Evolutionary conservation across 768 basidiomycete genomes (phyloP).

Genomic region (Hydnum rufescens): DNA sequence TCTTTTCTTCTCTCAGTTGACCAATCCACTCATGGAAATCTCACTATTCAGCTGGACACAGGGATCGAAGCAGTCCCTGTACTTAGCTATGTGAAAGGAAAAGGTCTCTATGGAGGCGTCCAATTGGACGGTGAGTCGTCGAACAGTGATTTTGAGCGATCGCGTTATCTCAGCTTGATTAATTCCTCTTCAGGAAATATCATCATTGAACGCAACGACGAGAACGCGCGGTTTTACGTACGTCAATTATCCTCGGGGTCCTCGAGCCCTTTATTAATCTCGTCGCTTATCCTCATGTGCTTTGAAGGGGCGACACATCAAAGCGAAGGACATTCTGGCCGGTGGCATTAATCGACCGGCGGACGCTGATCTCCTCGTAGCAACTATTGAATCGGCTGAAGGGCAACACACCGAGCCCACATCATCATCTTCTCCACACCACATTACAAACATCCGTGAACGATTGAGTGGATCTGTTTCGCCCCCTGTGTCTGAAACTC

Average conservation of each 20-base stretch:
- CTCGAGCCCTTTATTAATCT: too few species aligned
- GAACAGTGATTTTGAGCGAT: neutral
- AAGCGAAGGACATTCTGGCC: neutral
- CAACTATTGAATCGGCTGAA: neutral
- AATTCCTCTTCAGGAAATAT: conserved; percentile 1
- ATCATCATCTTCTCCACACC: too few species aligned
- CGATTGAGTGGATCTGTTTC: too few species aligned
- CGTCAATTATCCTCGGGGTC: too few species aligned
- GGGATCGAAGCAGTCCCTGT: neutral
- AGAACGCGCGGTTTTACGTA: conserved; percentile 5
- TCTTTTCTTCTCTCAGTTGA: neutral
- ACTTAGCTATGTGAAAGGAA: neutral
- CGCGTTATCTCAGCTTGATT: neutral
- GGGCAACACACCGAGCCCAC: neutral
- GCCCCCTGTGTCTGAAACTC: too few species aligned
- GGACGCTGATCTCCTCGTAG: neutral
- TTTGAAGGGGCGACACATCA: neutral
- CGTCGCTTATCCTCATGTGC: too few species aligned
- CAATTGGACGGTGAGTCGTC: conserved; percentile 2
- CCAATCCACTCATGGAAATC: neutral
- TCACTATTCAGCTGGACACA: neutral
- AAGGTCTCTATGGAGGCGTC: neutral
- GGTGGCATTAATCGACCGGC: neutral
- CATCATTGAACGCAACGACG: conserved; percentile 5
- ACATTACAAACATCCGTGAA: too few species aligned